Evolutionary conservation across 164 flowering plant genomes (phyloP).

Genomic region (Tinospora cordifolia): DNA sequence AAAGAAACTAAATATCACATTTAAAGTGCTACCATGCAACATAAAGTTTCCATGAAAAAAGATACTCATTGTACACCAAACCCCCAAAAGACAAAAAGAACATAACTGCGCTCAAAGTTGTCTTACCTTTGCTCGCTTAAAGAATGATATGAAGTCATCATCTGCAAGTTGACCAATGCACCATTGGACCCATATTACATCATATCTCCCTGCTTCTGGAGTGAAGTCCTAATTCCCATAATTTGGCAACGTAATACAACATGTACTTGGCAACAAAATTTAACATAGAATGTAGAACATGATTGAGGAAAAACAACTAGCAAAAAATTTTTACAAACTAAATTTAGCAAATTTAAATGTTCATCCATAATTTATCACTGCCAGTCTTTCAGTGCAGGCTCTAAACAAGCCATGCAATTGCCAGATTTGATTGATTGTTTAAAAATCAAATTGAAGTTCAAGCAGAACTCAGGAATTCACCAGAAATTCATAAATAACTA

Average conservation of each 20-base stretch:
- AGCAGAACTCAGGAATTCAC: not conserved
- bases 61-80: too few relatives aligned
- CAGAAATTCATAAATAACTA: not conserved
- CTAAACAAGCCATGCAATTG: not conserved
- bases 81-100: not conserved
- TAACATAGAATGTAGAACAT: too few relatives aligned
- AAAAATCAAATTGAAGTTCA: not conserved
- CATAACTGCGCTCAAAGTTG: not conserved
- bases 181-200: constrained; percentile 98
- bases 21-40: not conserved
- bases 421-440: not conserved
- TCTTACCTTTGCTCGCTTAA: constrained; percentile 83
- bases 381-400: not conserved
- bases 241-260: not conserved
- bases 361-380: not conserved
- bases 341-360: too few relatives aligned
- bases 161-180: constrained; percentile 97
- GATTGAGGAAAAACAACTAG: too few relatives aligned
- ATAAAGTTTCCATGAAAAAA: not conserved
- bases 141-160: constrained; percentile 86
- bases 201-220: constrained; percentile 78
- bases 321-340: too few relatives aligned
- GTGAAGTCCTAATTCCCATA: constrained; percentile 62
- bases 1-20: not conserved
- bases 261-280: not conserved